Evolutionary conservation across 345 rosid genomes (phyloP), one percentile per base, ranked within the genome.

Genomic region (Zanthoxylum bungeanum): DNA sequence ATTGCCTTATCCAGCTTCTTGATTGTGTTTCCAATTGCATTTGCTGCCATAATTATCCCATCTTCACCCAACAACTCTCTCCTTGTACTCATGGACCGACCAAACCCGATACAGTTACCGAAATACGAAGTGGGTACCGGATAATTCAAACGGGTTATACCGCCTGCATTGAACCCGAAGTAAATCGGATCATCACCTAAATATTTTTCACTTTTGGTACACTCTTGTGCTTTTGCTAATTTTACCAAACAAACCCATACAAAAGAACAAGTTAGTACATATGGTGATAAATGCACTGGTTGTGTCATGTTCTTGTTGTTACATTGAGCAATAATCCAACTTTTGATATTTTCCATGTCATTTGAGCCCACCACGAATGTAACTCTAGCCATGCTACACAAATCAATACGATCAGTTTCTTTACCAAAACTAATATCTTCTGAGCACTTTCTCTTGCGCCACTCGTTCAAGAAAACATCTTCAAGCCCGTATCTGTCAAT

Each of bases 31-130:
- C 83, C 83, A 3, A 81, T 70, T 11, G 73, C 79, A 31, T 60
- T 74, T 4, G 87, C 82, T 2, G 89, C 89, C 0, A 62, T 72
- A 11, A 73, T 14, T 0, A 79, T 56, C 60, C 87, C 84, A 9
- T 65, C 78, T 16, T 74, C 78, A 2, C 86, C 81, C 24, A 57
- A 3, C 6, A 83, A 66, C 7, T 70, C 83, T 12, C 40, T 7
- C 21, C 12, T 39, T 1, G 4, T 40, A 27, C 71, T 69, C 71
- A 19, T 21, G 7, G 27, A 9, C 81, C 84, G 46, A 10, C 73
- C 85, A 5, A 79, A 73, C 70, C 81, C 77, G 2, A 80, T 74
- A 16, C 84, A 86, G n/a, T 80, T 84, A 0, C 86, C 88, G 0
- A 86, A 61, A 59, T 86, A 82, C 0, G 69, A 28, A 12, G 34